These are phyloP conservation scores for Hawksworthiomyces lignivorus DNA, from an alignment of 2,329 filamentous ascomycete species.

Conservation along the genomic window DNA sequence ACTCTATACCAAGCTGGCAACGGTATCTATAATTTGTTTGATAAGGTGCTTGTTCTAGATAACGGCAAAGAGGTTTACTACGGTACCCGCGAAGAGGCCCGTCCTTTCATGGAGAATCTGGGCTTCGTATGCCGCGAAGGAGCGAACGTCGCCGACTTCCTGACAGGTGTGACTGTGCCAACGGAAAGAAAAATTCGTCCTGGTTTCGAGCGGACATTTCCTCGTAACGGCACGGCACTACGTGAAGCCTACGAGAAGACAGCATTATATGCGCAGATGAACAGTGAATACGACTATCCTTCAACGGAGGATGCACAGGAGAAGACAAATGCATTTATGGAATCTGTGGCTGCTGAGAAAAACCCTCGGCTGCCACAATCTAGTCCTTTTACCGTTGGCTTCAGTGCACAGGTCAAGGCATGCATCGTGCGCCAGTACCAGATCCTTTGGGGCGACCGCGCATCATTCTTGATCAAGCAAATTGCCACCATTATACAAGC, in stretches of 20 bases:
- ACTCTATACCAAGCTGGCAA: slow-evolving; percentile 62
- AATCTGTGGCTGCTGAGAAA: no score
- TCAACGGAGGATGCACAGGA: slow-evolving; percentile 37
- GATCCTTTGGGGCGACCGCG: slow-evolving; percentile 68
- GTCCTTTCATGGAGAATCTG: slow-evolving; percentile 51
- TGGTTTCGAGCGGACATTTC: slow-evolving; percentile 56
- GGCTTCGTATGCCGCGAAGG: slow-evolving; percentile 53
- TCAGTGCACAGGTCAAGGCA: slow-evolving; percentile 60
- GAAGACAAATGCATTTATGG: slow-evolving; percentile 45
- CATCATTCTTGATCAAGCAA: slow-evolving; percentile 67
- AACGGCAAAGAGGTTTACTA: slow-evolving; percentile 58
- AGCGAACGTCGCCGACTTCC: slow-evolving; percentile 67
- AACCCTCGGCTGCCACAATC: no score
- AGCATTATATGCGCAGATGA: slow-evolving; percentile 40
- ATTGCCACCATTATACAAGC: slow-evolving; percentile 68
- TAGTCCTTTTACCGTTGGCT: slow-evolving; percentile 28
- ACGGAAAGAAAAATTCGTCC: slow-evolving; percentile 62
- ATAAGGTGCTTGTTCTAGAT: slow-evolving; percentile 69
- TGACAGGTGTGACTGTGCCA: slow-evolving; percentile 70
- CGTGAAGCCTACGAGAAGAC: no score
- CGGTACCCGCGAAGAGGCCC: slow-evolving; percentile 52
- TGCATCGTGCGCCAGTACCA: slow-evolving; percentile 69
- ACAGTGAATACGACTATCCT: slow-evolving; percentile 51
- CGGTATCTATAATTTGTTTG: slow-evolving; percentile 58
- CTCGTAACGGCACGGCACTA: slow-evolving; percentile 30